These are phyloP conservation scores for Vitis hybrid DNA, from an alignment of 177 flowering plant genomes.

Conservation along the genomic window DNA sequence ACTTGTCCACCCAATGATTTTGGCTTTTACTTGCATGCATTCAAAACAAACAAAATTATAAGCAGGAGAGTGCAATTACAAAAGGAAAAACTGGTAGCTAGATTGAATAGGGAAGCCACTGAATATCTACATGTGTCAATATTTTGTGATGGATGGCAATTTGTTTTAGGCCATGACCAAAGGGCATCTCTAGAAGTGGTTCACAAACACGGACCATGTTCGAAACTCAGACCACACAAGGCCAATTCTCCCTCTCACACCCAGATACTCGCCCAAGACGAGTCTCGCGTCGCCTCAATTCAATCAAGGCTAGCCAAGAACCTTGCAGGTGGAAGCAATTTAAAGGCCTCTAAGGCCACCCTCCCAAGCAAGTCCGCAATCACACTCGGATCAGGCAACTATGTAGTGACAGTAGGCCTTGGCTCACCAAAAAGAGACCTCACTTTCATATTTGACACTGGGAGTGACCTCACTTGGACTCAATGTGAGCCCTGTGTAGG, in stretches of 20 bases:
- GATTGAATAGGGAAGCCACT: too few species aligned
- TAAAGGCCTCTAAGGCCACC: not conserved
- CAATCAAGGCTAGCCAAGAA: conserved; percentile 17
- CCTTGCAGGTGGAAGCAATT: not conserved
- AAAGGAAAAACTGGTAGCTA: too few species aligned
- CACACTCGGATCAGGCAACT: conserved; percentile 31
- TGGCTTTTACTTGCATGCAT: too few species aligned
- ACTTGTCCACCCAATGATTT: too few species aligned
- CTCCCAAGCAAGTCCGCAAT: conserved; percentile 24
- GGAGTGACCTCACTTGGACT: conserved; percentile 52
- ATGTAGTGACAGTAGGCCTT: conserved; percentile 38
- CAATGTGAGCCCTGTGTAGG: conserved; percentile 49
- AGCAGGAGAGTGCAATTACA: too few species aligned
- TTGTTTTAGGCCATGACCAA: not conserved
- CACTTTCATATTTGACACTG: conserved; percentile 48
- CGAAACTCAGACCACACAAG: conserved; percentile 3
- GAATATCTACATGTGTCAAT: too few species aligned
- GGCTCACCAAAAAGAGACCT: conserved; percentile 40
- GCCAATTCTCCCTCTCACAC: conserved; percentile 8
- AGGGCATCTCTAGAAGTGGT: conserved; percentile 22
- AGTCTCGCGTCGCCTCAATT: conserved; percentile 23
- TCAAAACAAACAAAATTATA: too few species aligned
- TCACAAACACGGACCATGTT: conserved; percentile 41
- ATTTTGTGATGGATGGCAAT: too few species aligned
- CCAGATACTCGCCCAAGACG: conserved; percentile 27